Evolutionary conservation across 805 yeast genomes (phyloP).

Genomic region (Lachancea meyersii): DNA sequence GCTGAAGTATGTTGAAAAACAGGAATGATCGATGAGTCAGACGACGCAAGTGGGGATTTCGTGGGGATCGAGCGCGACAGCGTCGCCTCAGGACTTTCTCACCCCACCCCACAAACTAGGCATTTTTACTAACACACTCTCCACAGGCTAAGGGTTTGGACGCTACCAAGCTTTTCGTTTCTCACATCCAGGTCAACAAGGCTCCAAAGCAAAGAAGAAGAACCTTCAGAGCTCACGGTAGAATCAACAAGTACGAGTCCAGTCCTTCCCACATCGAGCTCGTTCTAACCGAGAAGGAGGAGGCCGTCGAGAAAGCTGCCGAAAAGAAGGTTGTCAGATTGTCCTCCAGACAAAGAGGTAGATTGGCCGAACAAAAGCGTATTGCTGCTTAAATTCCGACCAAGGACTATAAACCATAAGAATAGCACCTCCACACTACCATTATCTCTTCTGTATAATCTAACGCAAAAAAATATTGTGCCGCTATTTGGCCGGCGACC

Average conservation of each 20-base stretch:
- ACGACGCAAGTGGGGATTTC: too few species aligned
- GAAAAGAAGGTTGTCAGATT: constrained; percentile 65
- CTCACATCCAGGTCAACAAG: constrained; percentile 99
- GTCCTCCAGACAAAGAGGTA: constrained; percentile 88
- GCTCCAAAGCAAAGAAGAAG: constrained; percentile 99
- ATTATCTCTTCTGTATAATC: constrained; percentile 12
- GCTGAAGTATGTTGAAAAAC: constrained; percentile 61
- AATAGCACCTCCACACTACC: constrained; percentile 6
- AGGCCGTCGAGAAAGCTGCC: constrained; percentile 85
- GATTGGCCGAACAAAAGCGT: constrained; percentile 84
- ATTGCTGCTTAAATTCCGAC: constrained; percentile 49
- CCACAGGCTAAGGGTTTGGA: constrained; percentile 88
- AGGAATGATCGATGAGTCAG: neutral
- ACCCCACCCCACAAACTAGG: neutral
- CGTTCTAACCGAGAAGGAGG: constrained; percentile 91
- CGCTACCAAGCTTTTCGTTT: constrained; percentile 83
- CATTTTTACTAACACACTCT: constrained; percentile 11
- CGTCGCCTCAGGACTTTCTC: neutral
- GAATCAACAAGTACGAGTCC: constrained; percentile 98
- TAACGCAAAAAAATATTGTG: constrained; percentile 10
- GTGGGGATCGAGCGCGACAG: too few species aligned
- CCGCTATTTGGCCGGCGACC: neutral
- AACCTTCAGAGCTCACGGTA: constrained; percentile 99
- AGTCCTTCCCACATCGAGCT: constrained; percentile 99
- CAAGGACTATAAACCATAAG: neutral